Percentiles rank a stretch among this genome's conserved stretches.
phyloP scores from a whole-genome alignment of 2,329 filamentous ascomycete genomes.

The Diaporthe caulivora region DNA sequence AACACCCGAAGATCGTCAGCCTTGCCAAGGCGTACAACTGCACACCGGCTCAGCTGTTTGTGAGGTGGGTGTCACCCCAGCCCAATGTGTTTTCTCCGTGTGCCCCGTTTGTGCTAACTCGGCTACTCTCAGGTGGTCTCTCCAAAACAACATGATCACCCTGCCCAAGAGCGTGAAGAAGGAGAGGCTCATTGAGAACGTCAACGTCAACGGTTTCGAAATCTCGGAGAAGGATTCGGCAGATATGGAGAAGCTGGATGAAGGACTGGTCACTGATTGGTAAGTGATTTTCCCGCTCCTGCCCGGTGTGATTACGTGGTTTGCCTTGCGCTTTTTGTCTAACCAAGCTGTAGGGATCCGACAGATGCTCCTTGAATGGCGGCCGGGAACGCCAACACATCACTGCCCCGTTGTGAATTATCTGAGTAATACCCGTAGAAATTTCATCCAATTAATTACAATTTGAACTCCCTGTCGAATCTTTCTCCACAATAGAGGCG shows the following conservation, averaged over 20 bases:
- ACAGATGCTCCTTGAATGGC: constrained; percentile 40
- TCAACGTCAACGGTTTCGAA: constrained; percentile 68
- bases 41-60: constrained; percentile 79
- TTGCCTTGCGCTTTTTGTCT: background rate
- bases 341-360: constrained; percentile 40
- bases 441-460: too few species aligned
- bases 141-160: constrained; percentile 80
- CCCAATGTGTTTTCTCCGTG: background rate
- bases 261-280: constrained; percentile 80
- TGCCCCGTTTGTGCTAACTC: background rate
- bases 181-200: constrained; percentile 75
- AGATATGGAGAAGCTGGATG: constrained; percentile 74
- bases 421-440: too few species aligned
- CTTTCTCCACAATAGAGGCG: too few species aligned
- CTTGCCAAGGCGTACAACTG: constrained; percentile 77
- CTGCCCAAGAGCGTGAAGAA: constrained; percentile 78
- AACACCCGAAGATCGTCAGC: constrained; percentile 71
- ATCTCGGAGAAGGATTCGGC: constrained; percentile 75
- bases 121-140: constrained; percentile 69
- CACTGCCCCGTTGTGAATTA: too few species aligned
- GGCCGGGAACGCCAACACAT: too few species aligned
- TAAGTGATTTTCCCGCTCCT: constrained; percentile 43
- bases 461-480: too few species aligned
- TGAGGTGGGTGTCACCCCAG: constrained; percentile 56
- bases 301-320: background rate